These are phyloP conservation scores for Pseudoscleropodium purum DNA, from an alignment of 225 moss, liverwort and hornwort genomes.

Conservation along the genomic window DNA sequence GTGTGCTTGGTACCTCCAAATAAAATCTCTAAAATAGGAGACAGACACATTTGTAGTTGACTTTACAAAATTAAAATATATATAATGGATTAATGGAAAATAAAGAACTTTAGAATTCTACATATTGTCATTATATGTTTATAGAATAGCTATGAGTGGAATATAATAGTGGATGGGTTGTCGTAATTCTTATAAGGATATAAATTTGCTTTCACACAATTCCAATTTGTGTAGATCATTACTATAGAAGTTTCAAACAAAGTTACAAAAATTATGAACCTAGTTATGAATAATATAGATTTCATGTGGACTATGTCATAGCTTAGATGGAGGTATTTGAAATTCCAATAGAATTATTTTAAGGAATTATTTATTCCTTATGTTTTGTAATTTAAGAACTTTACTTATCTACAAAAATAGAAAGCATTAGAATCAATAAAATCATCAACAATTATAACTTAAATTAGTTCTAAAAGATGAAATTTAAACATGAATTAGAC, in stretches of 20 bases:
- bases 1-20: rapidly evolving
- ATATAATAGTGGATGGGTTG: not conserved
- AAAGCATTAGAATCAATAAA: not conserved
- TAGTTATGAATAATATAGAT: not conserved
- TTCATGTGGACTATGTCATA: no score
- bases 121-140: not conserved
- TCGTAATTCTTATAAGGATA: not conserved
- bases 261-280: not conserved
- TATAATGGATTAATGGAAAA: not conserved
- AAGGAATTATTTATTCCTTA: not conserved
- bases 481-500: not conserved
- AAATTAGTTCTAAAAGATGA: not conserved
- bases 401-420: not conserved
- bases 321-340: not conserved
- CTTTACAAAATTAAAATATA: not conserved
- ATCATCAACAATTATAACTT: not conserved
- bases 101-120: not conserved
- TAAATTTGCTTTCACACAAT: not conserved
- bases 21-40: not conserved
- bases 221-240: not conserved
- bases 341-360: not conserved
- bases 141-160: not conserved
- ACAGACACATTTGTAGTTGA: not conserved
- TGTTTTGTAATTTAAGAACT: no score
- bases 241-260: not conserved